Evolutionary conservation across 176 grass and related monocot genomes (phyloP).

Genomic region (Calamus simplicifolius): DNA sequence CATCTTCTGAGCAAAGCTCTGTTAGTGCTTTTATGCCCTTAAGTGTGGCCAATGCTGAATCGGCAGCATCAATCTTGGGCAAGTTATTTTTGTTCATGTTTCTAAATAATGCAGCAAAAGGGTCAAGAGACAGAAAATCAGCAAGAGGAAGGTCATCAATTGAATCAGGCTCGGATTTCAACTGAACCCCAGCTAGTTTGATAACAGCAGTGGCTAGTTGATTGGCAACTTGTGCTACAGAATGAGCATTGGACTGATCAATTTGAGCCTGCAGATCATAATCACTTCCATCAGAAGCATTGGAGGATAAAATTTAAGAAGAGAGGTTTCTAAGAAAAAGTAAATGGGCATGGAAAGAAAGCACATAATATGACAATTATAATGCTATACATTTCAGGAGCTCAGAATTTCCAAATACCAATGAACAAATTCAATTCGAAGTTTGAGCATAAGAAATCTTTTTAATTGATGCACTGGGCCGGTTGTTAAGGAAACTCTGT

Average conservation of each 20-base stretch:
- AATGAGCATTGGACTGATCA: slow-evolving; percentile 73
- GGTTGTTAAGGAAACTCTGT: too few relatives aligned
- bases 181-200: slow-evolving; percentile 47
- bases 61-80: slow-evolving; percentile 81
- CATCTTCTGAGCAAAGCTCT: slow-evolving; percentile 90
- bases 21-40: slow-evolving; percentile 91
- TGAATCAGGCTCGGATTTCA: slow-evolving; percentile 31
- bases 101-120: slow-evolving; percentile 66
- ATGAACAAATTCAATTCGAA: background rate
- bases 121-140: slow-evolving; percentile 84
- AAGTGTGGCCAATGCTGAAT: slow-evolving; percentile 80
- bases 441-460: too few relatives aligned
- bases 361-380: too few relatives aligned
- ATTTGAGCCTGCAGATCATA: slow-evolving; percentile 56
- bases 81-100: slow-evolving; percentile 81
- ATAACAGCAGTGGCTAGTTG: slow-evolving; percentile 75
- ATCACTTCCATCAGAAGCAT: slow-evolving; percentile 15
- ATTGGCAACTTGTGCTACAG: slow-evolving; percentile 63
- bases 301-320: slow-evolving; percentile 4
- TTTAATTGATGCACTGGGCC: too few relatives aligned
- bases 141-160: slow-evolving; percentile 39
- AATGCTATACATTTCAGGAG: background rate
- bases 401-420: background rate
- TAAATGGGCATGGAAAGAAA: background rate
- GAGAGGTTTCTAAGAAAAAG: background rate